phyloP scores from a whole-genome alignment of 768 basidiomycete species.

The Erythrobasidium yunnanense region DNA sequence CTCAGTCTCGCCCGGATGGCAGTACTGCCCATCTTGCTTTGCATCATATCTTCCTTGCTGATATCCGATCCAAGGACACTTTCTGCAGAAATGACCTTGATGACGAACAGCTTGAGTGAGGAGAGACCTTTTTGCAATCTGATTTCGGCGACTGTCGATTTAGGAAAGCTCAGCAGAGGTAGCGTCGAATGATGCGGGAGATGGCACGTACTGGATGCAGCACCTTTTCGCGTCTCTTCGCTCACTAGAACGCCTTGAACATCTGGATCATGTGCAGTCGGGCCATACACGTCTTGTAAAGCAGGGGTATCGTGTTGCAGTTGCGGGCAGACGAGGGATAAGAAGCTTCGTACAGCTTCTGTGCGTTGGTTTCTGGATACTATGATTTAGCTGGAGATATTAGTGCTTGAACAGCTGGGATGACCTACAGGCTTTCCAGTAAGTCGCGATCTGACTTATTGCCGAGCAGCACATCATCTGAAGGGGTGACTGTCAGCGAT shows the following conservation, averaged over 20 bases:
- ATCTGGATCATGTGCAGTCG: constrained; percentile 73
- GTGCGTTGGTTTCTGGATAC: constrained; percentile 45
- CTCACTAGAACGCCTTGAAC: constrained; percentile 89
- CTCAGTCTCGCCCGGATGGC: constrained; percentile 81
- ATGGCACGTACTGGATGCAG: constrained; percentile 45
- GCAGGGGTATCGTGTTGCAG: constrained; percentile 52
- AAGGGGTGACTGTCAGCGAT: background rate
- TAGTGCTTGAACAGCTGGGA: too few relatives aligned
- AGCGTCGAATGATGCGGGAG: background rate
- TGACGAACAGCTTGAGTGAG: constrained; percentile 21
- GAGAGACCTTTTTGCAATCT: constrained; percentile 14
- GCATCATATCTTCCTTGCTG: constrained; percentile 56
- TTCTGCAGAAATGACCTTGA: constrained; percentile 37
- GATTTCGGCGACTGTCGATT: constrained; percentile 47
- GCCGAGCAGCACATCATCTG: constrained; percentile 59
- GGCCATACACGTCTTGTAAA: constrained; percentile 70
- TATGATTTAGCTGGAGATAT: too few relatives aligned
- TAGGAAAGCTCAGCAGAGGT: constrained; percentile 51
- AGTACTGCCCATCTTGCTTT: constrained; percentile 87
- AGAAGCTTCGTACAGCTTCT: constrained; percentile 55
- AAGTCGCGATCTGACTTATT: constrained; percentile 62
- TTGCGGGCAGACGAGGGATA: constrained; percentile 57
- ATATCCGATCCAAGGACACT: background rate
- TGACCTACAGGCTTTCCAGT: constrained; percentile 53
- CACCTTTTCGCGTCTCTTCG: constrained; percentile 72